Evolutionary conservation across 2,329 filamentous ascomycete genomes (phyloP).

Genomic region (Alternaria rosae): DNA sequence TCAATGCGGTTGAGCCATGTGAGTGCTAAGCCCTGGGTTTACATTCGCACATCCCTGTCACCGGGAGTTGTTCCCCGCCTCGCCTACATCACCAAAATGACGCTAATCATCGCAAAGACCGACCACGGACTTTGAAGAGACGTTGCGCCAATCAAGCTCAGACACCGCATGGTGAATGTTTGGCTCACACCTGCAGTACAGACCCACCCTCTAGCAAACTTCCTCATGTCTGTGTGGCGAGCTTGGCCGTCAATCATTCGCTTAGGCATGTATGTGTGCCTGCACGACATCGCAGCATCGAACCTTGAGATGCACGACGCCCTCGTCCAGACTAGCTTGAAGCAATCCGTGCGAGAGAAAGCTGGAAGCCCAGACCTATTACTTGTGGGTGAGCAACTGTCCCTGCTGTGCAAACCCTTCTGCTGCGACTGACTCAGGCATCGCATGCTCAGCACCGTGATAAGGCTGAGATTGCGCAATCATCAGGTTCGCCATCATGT

Average conservation of each 20-base stretch:
- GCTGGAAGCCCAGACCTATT: not conserved
- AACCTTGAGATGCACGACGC: constrained; percentile 12
- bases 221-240: constrained; percentile 1
- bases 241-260: constrained; percentile 13
- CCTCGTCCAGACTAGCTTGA: constrained; percentile 6
- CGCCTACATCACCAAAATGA: constrained; percentile 15
- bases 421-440: not conserved
- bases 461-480: not conserved
- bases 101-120: constrained; percentile 16
- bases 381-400: not conserved
- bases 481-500: constrained; percentile 1
- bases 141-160: constrained; percentile 21
- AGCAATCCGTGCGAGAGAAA: constrained; percentile 6
- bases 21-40: constrained; percentile 16
- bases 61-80: constrained; percentile 26
- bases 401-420: not conserved
- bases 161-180: constrained; percentile 15
- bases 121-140: constrained; percentile 23
- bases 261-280: constrained; percentile 24
- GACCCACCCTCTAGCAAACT: constrained; percentile 12
- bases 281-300: constrained; percentile 18
- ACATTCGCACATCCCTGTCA: constrained; percentile 10
- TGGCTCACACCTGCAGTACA: constrained; percentile 14
- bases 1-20: constrained; percentile 18
- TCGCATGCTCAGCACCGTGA: not conserved